Evolutionary conservation across 768 basidiomycete species (phyloP), one percentile per base, ranked within the genome.

Genomic region (Filobasidium floriforme): DNA sequence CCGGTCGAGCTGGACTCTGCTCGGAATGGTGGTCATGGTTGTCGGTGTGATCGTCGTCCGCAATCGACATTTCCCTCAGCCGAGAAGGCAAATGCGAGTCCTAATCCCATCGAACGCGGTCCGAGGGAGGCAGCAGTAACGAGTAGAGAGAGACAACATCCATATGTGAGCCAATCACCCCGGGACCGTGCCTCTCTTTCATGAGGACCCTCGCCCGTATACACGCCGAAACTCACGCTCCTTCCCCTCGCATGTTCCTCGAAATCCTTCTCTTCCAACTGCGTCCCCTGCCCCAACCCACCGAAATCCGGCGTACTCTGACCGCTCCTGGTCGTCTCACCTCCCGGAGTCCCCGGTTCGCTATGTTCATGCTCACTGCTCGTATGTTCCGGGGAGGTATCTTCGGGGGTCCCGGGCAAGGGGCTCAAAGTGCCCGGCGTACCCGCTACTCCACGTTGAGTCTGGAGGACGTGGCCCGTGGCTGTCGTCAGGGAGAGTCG

Each of bases 401-500:
- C 44, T 0, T 29, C 41, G n/a, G 41, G 55, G 11, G 55, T 41
- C 12, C 64, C 64, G 24, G 41, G 32, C 26, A 59, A 43, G 32
- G 64, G 55, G 7, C 44, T 46, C 44, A 60, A 46, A 32, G 40
- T 65, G 10, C 64, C 64, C 7, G 57, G 57, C 3, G 59, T 51
- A 26, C 57, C 57, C 1, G 59, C 43, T 22, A 60, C 66, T 24
- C 43, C 43, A 14, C 54, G 54, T 57, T 57, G 54, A 22, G 77
- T 76, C 43, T 66, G 66, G 41, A 76, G 49, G 44, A 71, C 65
- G 49, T 68, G 73, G 12, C 77, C 77, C 7, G 68, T 57, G 0
- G 70, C 72, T 3, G 75, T 76, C 59, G 70, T 67, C 52, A 78
- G 66, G 11, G 75, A 74, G 10, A 78, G 63, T 46, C 76, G 67